Evolutionary conservation across 805 yeast genomes (phyloP), one percentile per base, ranked within the genome.

Genomic region (Komagataella kurtzmanii): DNA sequence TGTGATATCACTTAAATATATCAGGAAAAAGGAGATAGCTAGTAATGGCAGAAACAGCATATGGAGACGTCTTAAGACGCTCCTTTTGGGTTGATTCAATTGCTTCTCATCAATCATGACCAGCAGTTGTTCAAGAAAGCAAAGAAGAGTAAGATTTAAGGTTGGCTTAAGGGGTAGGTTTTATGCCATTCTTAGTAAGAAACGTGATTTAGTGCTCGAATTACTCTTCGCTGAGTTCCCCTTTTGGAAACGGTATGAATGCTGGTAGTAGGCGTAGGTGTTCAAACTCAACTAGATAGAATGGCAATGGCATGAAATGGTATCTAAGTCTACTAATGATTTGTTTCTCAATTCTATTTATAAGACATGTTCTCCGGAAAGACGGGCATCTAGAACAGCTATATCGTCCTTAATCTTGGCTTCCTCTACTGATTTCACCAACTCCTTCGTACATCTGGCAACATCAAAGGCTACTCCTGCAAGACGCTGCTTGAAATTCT

Each of bases 401-500:
- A 90, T 85, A 60, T 89, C 96, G 57, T 85, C 90, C 60, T 84
- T 84, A 59, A 90, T 71, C 61, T 90, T 85, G 21, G 96, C 96
- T 63, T 90, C 97, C 64, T 91, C 97, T 4, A 91, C 97, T 1
- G 96, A 87, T 69, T 90, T 90, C 18, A 91, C 98, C 62, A 91
- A 75, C 66, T 91, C 98, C 65, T 90, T 91, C 4, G 97, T 91
- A 65, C 95, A 85, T 67, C 91, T 89, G 21, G 97, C 97, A 68
- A 91, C 87, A 65, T 91, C 98, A 69, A 89, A 91, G 24, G 96
- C 91, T 58, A 90, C 85, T 2, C 97, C 97, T 0, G 98, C 98
- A 57, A 91, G 77, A 61, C 97, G 79, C 67, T 91, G 97, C 67
- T 88, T 88, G 70, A 88, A 84, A 59, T 85, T 85, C 65, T 86